Evolutionary conservation across 1,284 basidiomycete genomes (phyloP).

Genomic region (Rugosomyces carneus): DNA sequence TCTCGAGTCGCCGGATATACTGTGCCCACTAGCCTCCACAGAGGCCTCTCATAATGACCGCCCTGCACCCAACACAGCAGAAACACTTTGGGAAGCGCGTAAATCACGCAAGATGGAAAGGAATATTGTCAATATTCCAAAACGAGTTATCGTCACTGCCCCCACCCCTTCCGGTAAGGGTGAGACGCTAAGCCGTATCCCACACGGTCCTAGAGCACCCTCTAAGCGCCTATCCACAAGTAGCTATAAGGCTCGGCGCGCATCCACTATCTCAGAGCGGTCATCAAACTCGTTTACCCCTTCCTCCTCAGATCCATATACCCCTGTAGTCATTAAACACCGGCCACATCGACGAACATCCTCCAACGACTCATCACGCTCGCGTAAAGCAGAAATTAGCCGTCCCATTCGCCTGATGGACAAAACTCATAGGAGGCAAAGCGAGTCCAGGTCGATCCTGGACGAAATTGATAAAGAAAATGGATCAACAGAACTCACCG

Average conservation of each 20-base stretch:
- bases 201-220: conserved; percentile 36
- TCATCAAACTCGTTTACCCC: conserved; percentile 22
- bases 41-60: not conserved
- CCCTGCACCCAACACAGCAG: conserved; percentile 3
- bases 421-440: conserved; percentile 6
- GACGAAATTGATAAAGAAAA: conserved; percentile 28
- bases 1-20: not conserved
- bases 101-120: conserved; percentile 25
- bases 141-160: conserved; percentile 43
- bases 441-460: conserved; percentile 7
- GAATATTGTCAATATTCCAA: conserved; percentile 39
- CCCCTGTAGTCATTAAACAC: conserved; percentile 21
- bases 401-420: conserved; percentile 10
- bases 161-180: conserved; percentile 36
- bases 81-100: conserved; percentile 12
- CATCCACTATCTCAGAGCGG: conserved; percentile 24
- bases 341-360: conserved; percentile 20
- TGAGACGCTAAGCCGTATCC: conserved; percentile 29
- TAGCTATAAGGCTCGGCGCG: conserved; percentile 21
- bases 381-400: conserved; percentile 17
- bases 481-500: conserved; percentile 21
- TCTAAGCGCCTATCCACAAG: conserved; percentile 21
- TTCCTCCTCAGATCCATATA: conserved; percentile 20
- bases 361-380: conserved; percentile 18
- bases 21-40: not conserved